Evolutionary conservation across 2,329 filamentous ascomycete species (phyloP), one percentile per base, ranked within the genome.

Genomic region (Rhynchosporium secalis): DNA sequence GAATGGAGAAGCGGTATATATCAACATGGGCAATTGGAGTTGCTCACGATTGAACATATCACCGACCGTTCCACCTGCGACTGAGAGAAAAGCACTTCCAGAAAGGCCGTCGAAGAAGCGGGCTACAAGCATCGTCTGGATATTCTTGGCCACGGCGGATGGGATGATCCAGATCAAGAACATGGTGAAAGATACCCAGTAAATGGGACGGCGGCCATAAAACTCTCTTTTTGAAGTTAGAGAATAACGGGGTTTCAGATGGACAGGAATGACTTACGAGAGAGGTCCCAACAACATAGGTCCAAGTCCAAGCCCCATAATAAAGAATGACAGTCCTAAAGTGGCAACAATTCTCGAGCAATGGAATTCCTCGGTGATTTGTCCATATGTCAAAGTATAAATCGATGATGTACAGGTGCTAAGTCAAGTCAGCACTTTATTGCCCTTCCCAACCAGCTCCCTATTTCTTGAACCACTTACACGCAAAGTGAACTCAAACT

Each of bases 401-500:
- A 96, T 86, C n/a, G 92, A 95, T 54, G 89, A 93, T 1, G 90
- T 86, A 73, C 88, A 92, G 8, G 92, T 96, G 59, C 89, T 92
- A 59, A 33, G 3, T 6, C 13, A 43, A 40, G 13, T 63, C 10
- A 61, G 52, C n/a, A 52, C 36, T 60, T 36, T 31, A 9, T 28
- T 54, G 10, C 10, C 26, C 13, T 45, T 55, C 31, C 45, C 15
- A 5, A 36, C 40, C n/a, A 29, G 43, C 3, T 51, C 62, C 38
- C 51, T 54, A 28, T 45, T n/a, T 28, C 36, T 43, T 29, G 28
- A 36, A 66, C 15, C n/a, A 86, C 90, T 81, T 82, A 93, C 89
- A 96, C 92, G 75, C 91, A 94, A 63, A 95, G 80, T 52, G 90
- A 90, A 7, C 88, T 89, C 60, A 82, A 74, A 9, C 87, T 86